phyloP scores from a whole-genome alignment of 805 yeast genomes.

The Ogataea angusta region DNA sequence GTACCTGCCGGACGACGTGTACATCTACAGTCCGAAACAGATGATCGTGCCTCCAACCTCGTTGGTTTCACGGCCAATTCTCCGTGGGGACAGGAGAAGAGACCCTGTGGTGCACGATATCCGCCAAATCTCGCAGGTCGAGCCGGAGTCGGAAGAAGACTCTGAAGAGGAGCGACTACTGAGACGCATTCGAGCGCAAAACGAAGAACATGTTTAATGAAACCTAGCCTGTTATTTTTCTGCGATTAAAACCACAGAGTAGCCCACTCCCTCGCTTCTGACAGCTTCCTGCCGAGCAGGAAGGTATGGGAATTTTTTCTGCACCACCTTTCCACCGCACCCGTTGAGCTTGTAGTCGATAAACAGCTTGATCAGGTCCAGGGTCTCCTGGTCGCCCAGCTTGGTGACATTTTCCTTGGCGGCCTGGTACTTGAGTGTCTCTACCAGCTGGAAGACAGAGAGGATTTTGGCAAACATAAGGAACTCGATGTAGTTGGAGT shows the following conservation, averaged over 20 bases:
- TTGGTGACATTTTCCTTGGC: background rate
- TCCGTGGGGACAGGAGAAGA: conserved; percentile 1
- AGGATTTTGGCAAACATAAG: conserved; percentile 18
- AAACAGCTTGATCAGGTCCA: conserved; percentile 27
- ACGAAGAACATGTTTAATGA: conserved; percentile 2
- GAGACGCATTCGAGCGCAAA: background rate
- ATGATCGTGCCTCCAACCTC: conserved; percentile 35
- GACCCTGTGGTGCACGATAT: conserved; percentile 4
- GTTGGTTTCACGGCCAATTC: background rate
- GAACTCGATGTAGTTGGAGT: conserved; percentile 30
- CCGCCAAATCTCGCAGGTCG: conserved; percentile 1
- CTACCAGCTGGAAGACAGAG: conserved; percentile 18
- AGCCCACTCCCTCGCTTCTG: conserved; percentile 25
- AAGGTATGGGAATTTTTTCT: conserved; percentile 10
- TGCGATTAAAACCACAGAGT: conserved; percentile 26
- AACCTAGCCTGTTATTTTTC: conserved; percentile 15
- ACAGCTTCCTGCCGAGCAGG: conserved; percentile 3
- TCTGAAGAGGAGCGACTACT: background rate
- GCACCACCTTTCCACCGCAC: conserved; percentile 21
- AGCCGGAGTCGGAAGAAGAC: background rate
- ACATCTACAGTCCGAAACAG: conserved; percentile 41
- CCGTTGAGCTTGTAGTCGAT: conserved; percentile 33
- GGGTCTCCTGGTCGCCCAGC: conserved; percentile 11
- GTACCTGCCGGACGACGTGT: conserved; percentile 30
- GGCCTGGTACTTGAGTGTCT: conserved; percentile 12